Evolutionary conservation across 345 rosid genomes (phyloP).

Genomic region (Sisymbrium altissimum): DNA sequence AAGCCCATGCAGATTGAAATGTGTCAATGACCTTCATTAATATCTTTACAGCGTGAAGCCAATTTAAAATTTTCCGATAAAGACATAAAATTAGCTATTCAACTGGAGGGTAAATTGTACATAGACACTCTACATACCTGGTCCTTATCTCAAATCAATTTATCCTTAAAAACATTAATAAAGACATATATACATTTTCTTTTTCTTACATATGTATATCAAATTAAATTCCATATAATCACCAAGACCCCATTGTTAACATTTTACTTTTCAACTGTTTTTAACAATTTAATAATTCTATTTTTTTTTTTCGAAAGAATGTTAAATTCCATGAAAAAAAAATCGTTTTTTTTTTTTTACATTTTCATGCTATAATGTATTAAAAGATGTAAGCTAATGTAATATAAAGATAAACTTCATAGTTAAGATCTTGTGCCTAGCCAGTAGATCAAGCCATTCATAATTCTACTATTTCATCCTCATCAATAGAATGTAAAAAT

Average conservation of each 20-base stretch:
- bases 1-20: conserved; percentile 28
- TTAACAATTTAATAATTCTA: neutral
- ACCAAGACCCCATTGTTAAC: neutral
- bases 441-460: no score
- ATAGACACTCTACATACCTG: neutral
- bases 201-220: no score
- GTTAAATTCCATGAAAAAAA: no score
- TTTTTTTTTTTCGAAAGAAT: no score
- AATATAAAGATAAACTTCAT: no score
- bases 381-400: no score
- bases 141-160: conserved; percentile 1
- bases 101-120: conserved; percentile 3
- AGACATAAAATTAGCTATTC: conserved; percentile 6
- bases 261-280: neutral
- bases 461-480: neutral
- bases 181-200: no score
- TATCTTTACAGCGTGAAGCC: neutral
- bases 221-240: neutral
- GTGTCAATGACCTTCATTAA: neutral
- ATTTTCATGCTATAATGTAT: no score
- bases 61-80: neutral
- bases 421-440: no score
- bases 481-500: neutral
- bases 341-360: no score
- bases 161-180: neutral